A percentile compares a stretch with the other conserved stretches of the same genome.
Conservation (phyloP, 2,329 filamentous ascomycete genomes). For the Alternaria sp. region DNA sequence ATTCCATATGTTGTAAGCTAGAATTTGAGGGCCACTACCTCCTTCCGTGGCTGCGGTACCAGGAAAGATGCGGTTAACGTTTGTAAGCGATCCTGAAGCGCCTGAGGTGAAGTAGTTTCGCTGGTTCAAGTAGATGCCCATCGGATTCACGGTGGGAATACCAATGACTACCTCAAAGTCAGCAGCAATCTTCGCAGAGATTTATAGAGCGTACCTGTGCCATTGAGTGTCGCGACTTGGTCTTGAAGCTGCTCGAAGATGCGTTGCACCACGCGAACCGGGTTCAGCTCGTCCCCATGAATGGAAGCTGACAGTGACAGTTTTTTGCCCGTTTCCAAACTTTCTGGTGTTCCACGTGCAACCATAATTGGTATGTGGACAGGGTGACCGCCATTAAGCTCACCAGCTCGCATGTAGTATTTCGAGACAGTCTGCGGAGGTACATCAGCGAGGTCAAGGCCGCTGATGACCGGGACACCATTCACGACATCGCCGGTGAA, state of each 20-base stretch:
- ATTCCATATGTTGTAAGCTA: conserved; percentile 52
- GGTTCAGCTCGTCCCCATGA: conserved; percentile 53
- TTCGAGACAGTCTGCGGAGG: conserved; percentile 48
- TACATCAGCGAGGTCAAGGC: conserved; percentile 49
- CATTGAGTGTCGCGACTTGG: conserved; percentile 45
- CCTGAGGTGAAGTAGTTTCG: conserved; percentile 50
- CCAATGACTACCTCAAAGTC: conserved; percentile 43
- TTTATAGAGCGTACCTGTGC: conserved; percentile 39
- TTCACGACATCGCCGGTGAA: conserved; percentile 47
- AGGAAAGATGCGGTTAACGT: conserved; percentile 51
- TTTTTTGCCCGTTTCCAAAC: conserved; percentile 48
- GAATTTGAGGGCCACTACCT: conserved; percentile 36
- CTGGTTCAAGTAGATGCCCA: conserved; percentile 53
- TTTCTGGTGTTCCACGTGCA: conserved; percentile 49
- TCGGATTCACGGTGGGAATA: conserved; percentile 51
- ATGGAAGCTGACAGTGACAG: conserved; percentile 51
- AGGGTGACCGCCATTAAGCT: conserved; percentile 50
- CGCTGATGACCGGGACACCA: conserved; percentile 43
- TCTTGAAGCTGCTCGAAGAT: conserved; percentile 45
- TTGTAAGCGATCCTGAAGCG: conserved; percentile 40
- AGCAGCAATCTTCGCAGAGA: background rate
- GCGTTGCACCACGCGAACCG: conserved; percentile 49
- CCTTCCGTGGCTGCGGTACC: conserved; percentile 37
- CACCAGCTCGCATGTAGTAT: conserved; percentile 51
- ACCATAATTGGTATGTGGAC: conserved; percentile 52